Evolutionary conservation across 331 rosid species (phyloP).

Genomic region (Quercus tomentella): DNA sequence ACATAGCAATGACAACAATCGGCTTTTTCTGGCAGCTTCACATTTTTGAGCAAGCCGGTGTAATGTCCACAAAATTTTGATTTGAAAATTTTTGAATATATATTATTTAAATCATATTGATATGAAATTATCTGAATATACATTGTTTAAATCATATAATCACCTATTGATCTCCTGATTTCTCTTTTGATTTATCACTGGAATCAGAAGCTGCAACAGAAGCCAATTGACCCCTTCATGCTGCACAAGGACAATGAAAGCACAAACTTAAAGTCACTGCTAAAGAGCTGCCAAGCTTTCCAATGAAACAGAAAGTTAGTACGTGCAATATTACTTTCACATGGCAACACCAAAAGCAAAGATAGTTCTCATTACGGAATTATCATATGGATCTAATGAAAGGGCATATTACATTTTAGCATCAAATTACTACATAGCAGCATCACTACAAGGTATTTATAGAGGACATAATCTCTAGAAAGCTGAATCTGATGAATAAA

Average conservation of each 20-base stretch:
- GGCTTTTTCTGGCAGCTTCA: slow-evolving; percentile 95
- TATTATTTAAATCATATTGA: slow-evolving; percentile 5
- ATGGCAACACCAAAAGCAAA: neutral
- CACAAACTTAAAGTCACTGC: neutral
- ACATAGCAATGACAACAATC: slow-evolving; percentile 18
- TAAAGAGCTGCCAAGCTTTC: slow-evolving; percentile 5
- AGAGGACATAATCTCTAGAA: slow-evolving; percentile 3
- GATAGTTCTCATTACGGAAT: neutral
- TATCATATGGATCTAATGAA: neutral
- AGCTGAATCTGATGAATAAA: slow-evolving; percentile 4
- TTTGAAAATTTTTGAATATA: slow-evolving; percentile 12
- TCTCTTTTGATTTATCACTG: slow-evolving; percentile 83
- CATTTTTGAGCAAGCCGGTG: slow-evolving; percentile 97
- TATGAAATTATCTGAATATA: slow-evolving; percentile 5
- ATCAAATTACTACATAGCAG: neutral
- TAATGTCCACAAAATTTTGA: slow-evolving; percentile 44
- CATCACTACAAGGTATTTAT: neutral
- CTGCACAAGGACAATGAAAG: slow-evolving; percentile 41
- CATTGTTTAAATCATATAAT: neutral
- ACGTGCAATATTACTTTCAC: neutral
- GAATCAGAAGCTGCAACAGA: slow-evolving; percentile 52
- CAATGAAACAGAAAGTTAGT: neutral
- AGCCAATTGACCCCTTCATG: slow-evolving; percentile 51
- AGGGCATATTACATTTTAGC: neutral
- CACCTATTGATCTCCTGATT: slow-evolving; percentile 89